Evolutionary conservation across 768 basidiomycete genomes (phyloP).

Genomic region (Megacollybia marginata): DNA sequence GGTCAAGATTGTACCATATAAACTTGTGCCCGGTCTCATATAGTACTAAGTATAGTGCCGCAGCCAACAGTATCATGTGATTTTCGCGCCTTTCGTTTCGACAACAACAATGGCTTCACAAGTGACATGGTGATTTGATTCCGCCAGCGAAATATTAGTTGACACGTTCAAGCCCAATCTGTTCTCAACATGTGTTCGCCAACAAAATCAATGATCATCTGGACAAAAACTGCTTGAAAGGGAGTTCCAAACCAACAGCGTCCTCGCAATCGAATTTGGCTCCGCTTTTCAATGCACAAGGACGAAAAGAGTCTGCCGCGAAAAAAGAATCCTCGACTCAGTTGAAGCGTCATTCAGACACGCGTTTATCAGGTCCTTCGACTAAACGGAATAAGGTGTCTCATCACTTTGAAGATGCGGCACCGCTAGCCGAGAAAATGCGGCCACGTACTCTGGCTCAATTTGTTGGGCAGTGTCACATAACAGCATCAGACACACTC

Average conservation of each 20-base stretch:
- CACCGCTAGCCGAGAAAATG: conserved; percentile 67
- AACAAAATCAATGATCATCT: conserved; percentile 43
- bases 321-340: background rate
- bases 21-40: conserved; percentile 39
- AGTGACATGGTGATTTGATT: too few relatives aligned
- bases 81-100: too few relatives aligned
- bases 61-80: too few relatives aligned
- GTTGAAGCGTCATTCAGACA: conserved; percentile 12
- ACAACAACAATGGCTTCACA: too few relatives aligned
- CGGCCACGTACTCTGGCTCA: conserved; percentile 58
- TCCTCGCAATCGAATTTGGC: conserved; percentile 24
- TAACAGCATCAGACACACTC: conserved; percentile 50
- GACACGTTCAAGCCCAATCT: conserved; percentile 35
- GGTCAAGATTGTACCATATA: conserved; percentile 38
- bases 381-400: conserved; percentile 15
- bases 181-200: conserved; percentile 32
- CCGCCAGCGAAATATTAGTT: background rate
- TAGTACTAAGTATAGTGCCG: conserved; percentile 13
- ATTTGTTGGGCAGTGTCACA: conserved; percentile 65
- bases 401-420: conserved; percentile 21
- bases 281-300: conserved; percentile 31
- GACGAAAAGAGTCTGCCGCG: conserved; percentile 5
- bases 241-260: conserved; percentile 8
- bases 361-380: conserved; percentile 7
- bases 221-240: conserved; percentile 35